Evolutionary conservation across 163 green algal species (phyloP), one percentile per base, ranked within the genome.

Genomic region (Volvox carteri): DNA sequence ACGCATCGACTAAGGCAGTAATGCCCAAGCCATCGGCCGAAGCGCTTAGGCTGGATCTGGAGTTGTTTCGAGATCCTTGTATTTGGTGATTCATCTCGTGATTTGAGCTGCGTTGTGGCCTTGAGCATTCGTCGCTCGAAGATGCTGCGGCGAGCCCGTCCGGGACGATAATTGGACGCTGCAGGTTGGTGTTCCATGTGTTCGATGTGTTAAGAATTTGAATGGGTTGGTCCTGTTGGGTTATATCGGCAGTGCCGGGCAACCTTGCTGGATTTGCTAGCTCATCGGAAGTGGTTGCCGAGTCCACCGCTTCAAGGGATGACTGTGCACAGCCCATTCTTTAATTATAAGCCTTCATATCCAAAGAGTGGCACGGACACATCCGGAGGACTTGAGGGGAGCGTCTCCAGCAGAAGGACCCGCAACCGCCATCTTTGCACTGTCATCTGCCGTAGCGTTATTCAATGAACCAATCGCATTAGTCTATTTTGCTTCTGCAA

Each of bases 301-400:
- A 35, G 23, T 21, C 35, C 33, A 75, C n/a, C 25, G 18, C 18
- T 9, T 44, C 30, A 44, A 11, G 65, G 2, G 33, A 21, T 33
- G 65, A 75, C 21, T 44, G 65, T 46, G 6, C 65, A 35, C 65
- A 75, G 23, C 65, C 65, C 65, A 75, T 75, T 75, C 46, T 44
- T 39, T 39, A 65, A 4, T 30, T 65, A 65, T 65, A n/a, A n/a
- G n/a, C 48, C 48, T 58, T 58, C 48, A 58, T 14, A 58, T 58
- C 48, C 14, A 58, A 58, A 23, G 48, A n/a, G n/a, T n/a, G n/a
- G n/a, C n/a, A n/a, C n/a, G n/a, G n/a, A n/a, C n/a, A n/a, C n/a
- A n/a, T n/a, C n/a, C n/a, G n/a, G n/a, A n/a, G n/a, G n/a, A n/a
- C n/a, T n/a, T n/a, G n/a, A n/a, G n/a, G n/a, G n/a, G n/a, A n/a